A percentile compares a stretch with the other conserved stretches of the same genome.
Evolutionary conservation across 805 yeast species (phyloP).

Genomic region (Pichia nanzhaoensis): DNA sequence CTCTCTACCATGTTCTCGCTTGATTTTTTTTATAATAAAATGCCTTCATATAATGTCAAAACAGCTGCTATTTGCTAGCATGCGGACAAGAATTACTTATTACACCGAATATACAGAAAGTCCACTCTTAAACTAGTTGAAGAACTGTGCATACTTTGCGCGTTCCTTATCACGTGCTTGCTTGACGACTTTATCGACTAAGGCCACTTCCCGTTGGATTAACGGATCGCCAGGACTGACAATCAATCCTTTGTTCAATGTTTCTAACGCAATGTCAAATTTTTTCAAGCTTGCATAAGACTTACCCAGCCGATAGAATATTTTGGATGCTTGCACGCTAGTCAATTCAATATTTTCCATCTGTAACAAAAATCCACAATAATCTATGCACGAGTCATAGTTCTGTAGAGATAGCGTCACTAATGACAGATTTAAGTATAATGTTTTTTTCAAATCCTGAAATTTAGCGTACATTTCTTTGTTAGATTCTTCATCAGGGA

Average conservation of each 20-base stretch:
- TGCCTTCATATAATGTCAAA: too few species aligned
- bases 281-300: constrained; percentile 36
- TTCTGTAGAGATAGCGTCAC: constrained; percentile 43
- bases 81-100: too few species aligned
- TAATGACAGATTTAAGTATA: constrained; percentile 55
- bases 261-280: constrained; percentile 42
- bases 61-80: too few species aligned
- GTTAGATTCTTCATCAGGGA: constrained; percentile 64
- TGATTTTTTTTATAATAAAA: too few species aligned
- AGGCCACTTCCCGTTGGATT: constrained; percentile 38
- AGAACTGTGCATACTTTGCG: constrained; percentile 58
- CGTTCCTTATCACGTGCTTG: constrained; percentile 43
- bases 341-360: constrained; percentile 28
- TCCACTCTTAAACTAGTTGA: constrained; percentile 25
- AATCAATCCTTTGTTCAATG: constrained; percentile 37
- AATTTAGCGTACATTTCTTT: constrained; percentile 46
- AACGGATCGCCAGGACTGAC: constrained; percentile 43
- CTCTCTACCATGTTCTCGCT: too few species aligned
- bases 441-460: constrained; percentile 40
- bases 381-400: constrained; percentile 45
- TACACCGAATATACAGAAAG: too few species aligned
- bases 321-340: constrained; percentile 22
- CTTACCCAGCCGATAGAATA: constrained; percentile 26
- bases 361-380: constrained; percentile 51
- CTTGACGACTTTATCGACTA: constrained; percentile 35